Evolutionary conservation across 2,329 filamentous ascomycete species (phyloP).

Genomic region (Ophiocordyceps polyrhachis-furcata): DNA sequence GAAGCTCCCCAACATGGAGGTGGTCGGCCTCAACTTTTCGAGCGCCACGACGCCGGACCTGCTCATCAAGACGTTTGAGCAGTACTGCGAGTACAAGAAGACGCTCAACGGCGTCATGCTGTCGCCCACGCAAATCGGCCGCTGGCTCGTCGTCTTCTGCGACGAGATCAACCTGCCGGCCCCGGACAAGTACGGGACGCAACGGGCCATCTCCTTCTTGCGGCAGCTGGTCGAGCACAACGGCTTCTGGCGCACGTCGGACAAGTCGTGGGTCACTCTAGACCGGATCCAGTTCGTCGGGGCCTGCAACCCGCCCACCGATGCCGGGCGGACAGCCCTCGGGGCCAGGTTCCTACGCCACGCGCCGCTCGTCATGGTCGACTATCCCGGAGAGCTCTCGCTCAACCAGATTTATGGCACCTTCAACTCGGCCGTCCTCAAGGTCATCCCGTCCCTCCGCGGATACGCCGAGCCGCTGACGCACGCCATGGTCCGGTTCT

Average conservation of each 20-base stretch:
- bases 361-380: slow-evolving; percentile 97
- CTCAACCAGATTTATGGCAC: slow-evolving; percentile 96
- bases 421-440: slow-evolving; percentile 89
- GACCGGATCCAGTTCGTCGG: slow-evolving; percentile 98
- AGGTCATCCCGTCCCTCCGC: slow-evolving; percentile 86
- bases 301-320: slow-evolving; percentile 94
- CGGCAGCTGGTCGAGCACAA: slow-evolving; percentile 97
- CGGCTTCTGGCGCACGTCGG: slow-evolving; percentile 94
- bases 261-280: slow-evolving; percentile 94
- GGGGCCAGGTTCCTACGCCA: slow-evolving; percentile 87
- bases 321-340: slow-evolving; percentile 88
- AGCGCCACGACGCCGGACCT: slow-evolving; percentile 96
- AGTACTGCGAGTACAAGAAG: slow-evolving; percentile 99
- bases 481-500: slow-evolving; percentile 94
- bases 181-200: slow-evolving; percentile 92
- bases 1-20: slow-evolving; percentile 96
- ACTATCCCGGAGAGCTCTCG: slow-evolving; percentile 91
- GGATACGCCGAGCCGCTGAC: slow-evolving; percentile 90
- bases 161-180: slow-evolving; percentile 98
- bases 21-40: slow-evolving; percentile 97
- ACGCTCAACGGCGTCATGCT: slow-evolving; percentile 91
- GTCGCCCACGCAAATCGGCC: slow-evolving; percentile 86
- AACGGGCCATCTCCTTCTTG: slow-evolving; percentile 92
- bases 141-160: slow-evolving; percentile 97
- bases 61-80: slow-evolving; percentile 96